Base-by-base conservation (phyloP, 768 basidiomycete species). In the Amanita exitialis region DNA sequence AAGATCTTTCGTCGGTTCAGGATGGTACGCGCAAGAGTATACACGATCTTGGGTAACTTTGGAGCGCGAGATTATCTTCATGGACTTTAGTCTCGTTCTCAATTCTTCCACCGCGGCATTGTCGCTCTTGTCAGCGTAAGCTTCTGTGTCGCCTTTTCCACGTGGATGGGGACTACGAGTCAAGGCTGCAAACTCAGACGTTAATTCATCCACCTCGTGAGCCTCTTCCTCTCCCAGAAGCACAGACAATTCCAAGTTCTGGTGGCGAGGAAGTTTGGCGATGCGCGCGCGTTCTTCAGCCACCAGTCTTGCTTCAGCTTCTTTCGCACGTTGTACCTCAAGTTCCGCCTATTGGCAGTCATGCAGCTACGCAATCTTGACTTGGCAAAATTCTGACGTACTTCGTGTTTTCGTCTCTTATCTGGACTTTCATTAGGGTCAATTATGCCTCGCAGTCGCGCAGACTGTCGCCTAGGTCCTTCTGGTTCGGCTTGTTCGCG, bases 1-100 rank as follows among this genome's bases (percentile, higher is more conserved):
- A 10, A 92, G 63, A 63, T 92, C 90, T 58, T 86, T 89, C 10
- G 80, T 77, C 16, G 74, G 70, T 56, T 88, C 88, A 3, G 89
- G 86, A 61, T 92, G 90, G 62, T 86, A 92, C 12, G 79, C 80
- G 28, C 85, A 82, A 54, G 83, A 82, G 58, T 92, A 92, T 1
- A 92, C 61, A 18, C 90, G 69, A 53, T 84, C 75, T 54, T 79
- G 70, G 1, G 84, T 89, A 6, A 91, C 88, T 64, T 90, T 91
- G 12, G 89, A 89, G 50, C 86, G 74, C 28, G 86, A 78, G 1
- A 86, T 72, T n/a, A 90, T 70, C 52, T 76, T 79, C 61, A 91
- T 59, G 28, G 68, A 65, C 51, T 73, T 61, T 8, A 90, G 66
- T 54, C 67, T 76, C 56, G 78, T 65, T 53, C 73, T 74, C 53